These are phyloP conservation scores for Nicotiana rustica DNA, from an alignment of 305 asterid genomes.

Conservation along the genomic window DNA sequence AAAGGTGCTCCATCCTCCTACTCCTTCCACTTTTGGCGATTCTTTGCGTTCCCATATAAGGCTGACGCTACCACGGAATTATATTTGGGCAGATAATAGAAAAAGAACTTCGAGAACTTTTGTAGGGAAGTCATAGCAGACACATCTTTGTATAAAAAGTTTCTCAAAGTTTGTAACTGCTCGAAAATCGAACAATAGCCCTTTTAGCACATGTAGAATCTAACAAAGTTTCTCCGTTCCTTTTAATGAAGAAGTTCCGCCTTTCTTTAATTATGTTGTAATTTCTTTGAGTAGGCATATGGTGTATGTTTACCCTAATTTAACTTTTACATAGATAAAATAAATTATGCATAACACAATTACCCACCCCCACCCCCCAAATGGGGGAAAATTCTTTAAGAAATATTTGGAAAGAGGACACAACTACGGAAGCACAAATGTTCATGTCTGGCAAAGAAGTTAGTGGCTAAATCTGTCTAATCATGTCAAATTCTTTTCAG, in stretches of 20 bases:
- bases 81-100: background rate
- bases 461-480: slow-evolving; percentile 2
- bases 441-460: background rate
- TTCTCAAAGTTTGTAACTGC: background rate
- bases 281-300: background rate
- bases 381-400: too few relatives aligned
- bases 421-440: too few relatives aligned
- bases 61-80: background rate
- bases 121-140: background rate
- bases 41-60: background rate
- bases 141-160: background rate
- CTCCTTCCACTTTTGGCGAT: background rate
- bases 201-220: background rate
- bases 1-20: background rate
- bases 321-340: too few relatives aligned
- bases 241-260: background rate
- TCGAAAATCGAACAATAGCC: background rate
- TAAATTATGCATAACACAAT: too few relatives aligned
- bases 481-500: slow-evolving; percentile 55
- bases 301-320: background rate
- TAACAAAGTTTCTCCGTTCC: background rate
- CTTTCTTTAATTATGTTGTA: background rate
- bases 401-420: too few relatives aligned
- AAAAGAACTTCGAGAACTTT: background rate
- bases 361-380: too few relatives aligned